Conservation (phyloP, 306 rosid species). For the Prunus kanzakura region DNA sequence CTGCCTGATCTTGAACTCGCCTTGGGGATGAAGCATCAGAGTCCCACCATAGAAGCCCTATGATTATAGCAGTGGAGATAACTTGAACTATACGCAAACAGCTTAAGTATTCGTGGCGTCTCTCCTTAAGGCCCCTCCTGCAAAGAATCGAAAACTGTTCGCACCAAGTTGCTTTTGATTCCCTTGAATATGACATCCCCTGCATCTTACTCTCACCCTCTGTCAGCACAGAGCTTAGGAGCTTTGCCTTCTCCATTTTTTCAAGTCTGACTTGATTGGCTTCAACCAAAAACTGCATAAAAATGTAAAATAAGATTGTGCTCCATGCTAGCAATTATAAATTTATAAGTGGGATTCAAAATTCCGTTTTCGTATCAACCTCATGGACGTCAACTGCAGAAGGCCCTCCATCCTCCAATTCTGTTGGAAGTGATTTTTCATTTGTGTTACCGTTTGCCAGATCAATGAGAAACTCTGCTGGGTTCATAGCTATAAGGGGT, state of each 20-base stretch:
- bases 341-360: not conserved
- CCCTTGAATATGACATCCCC: constrained; percentile 34
- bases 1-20: constrained; percentile 89
- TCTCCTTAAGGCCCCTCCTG: constrained; percentile 78
- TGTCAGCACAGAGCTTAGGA: constrained; percentile 39
- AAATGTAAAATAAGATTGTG: not conserved
- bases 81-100: constrained; percentile 87
- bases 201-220: constrained; percentile 48
- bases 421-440: constrained; percentile 84
- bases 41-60: constrained; percentile 95
- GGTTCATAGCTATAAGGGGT: constrained; percentile 88
- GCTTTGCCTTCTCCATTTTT: constrained; percentile 60
- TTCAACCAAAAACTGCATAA: constrained; percentile 69
- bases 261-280: constrained; percentile 63
- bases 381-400: constrained; percentile 39
- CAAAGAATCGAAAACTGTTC: constrained; percentile 71
- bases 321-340: not conserved
- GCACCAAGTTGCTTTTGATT: constrained; percentile 85
- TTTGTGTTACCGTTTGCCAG: constrained; percentile 90
- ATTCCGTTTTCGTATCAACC: not conserved
- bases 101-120: constrained; percentile 84
- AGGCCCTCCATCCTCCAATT: constrained; percentile 70
- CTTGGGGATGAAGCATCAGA: constrained; percentile 50
- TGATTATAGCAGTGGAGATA: constrained; percentile 75
- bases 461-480: constrained; percentile 92